A percentile compares a stretch with the other conserved stretches of the same genome.
Conservation (phyloP, 139 green algal species). For the Mesostigma viride region DNA sequence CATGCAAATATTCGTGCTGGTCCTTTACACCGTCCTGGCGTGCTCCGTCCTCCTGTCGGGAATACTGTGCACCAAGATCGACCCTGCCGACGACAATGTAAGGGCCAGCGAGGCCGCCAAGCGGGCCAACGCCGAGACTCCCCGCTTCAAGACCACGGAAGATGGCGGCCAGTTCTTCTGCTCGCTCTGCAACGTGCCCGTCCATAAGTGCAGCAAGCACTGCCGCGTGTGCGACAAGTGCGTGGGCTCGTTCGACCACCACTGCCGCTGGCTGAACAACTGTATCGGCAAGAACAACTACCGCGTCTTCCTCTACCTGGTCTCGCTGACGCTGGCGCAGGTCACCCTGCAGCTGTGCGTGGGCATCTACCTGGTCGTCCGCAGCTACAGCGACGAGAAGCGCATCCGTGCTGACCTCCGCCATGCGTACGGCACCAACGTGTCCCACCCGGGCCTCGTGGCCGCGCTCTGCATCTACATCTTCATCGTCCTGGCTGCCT, state of each 20-base stretch:
- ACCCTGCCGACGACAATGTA: too few relatives aligned
- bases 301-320: slow-evolving; percentile 46
- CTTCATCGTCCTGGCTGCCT: not conserved
- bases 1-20: too few relatives aligned
- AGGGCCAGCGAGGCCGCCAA: too few relatives aligned
- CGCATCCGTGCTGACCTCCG: not conserved
- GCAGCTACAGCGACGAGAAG: not conserved
- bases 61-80: too few relatives aligned
- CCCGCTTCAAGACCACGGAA: too few relatives aligned
- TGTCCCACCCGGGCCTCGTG: not conserved
- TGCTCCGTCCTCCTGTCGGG: too few relatives aligned
- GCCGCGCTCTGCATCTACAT: slow-evolving; percentile 9
- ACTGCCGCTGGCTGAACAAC: slow-evolving; percentile 67
- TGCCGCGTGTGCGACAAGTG: slow-evolving; percentile 59
- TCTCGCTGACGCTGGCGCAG: slow-evolving; percentile 28
- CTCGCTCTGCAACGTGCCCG: slow-evolving; percentile 30
- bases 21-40: too few relatives aligned
- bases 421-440: not conserved
- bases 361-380: not conserved
- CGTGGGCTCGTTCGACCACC: slow-evolving; percentile 62
- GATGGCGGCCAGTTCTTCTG: too few relatives aligned
- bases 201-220: slow-evolving; percentile 52
- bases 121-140: too few relatives aligned
- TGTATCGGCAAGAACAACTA: slow-evolving; percentile 65
- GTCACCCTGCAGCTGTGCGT: not conserved